Conservation (phyloP, 2,329 filamentous ascomycete species). For the Cercospora berteroae region DNA sequence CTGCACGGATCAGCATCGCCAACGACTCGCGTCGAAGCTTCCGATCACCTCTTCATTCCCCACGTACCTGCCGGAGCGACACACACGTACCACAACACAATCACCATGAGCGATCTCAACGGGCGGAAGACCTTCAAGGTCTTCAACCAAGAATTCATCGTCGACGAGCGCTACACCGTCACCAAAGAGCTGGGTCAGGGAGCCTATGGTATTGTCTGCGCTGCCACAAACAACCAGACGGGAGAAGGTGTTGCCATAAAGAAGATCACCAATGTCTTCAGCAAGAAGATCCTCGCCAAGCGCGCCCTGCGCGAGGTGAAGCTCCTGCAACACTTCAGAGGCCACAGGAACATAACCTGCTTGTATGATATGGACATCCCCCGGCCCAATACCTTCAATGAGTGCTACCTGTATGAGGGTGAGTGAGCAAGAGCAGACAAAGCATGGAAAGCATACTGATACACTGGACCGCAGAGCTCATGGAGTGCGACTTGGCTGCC, state of each 20-base stretch:
- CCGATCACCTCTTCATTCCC: neutral
- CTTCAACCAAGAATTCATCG: constrained; percentile 99
- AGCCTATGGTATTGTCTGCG: constrained; percentile 97
- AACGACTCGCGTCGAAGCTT: neutral
- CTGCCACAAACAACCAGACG: constrained; percentile 86
- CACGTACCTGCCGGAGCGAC: neutral
- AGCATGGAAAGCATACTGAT: neutral
- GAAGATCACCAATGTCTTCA: constrained; percentile 99
- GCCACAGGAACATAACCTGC: constrained; percentile 75
- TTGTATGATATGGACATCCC: constrained; percentile 99
- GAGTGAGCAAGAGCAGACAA: constrained; percentile 31
- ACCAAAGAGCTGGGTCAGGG: constrained; percentile 98
- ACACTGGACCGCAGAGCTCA: constrained; percentile 67
- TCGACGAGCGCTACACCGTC: constrained; percentile 96
- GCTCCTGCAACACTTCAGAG: constrained; percentile 92
- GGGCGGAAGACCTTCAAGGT: constrained; percentile 96
- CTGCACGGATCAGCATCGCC: neutral
- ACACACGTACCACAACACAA: neutral
- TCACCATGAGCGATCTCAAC: constrained; percentile 58
- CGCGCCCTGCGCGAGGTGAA: constrained; percentile 97
- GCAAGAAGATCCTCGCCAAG: constrained; percentile 99
- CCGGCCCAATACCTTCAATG: constrained; percentile 95
- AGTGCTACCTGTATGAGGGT: constrained; percentile 99
- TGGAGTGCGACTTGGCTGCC: constrained; percentile 97
- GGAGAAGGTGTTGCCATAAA: constrained; percentile 97